Base-by-base conservation (phyloP, 1,284 basidiomycete species). In the Pisolithus thermaeus region DNA sequence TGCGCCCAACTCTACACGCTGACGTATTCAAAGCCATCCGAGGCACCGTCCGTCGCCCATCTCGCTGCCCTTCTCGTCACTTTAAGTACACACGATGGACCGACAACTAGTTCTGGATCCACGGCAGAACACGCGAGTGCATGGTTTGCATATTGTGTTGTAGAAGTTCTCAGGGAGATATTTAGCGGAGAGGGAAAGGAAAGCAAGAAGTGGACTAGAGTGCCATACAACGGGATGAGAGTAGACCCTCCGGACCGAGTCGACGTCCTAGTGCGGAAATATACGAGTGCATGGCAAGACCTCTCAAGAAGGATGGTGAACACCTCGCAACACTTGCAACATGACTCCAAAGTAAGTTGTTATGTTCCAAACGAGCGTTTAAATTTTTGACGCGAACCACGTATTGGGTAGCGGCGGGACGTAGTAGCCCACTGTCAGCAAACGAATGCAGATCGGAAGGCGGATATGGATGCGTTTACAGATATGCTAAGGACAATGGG, bases 401-500 rank as follows among this genome's bases (percentile, higher is more conserved):
- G 11, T 14, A 14, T 22, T 18, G 39, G 8, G 39, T 20, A 18
- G 18, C 22, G 7, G 4, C 18, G 37, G 32, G 42, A 39, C 7
- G 12, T 35, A 35, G 12, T 14, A 12, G 12, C 32, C 32, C 51
- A 18, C 16, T 30, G 40, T 32, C 47, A 53, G 20, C 39, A 43
- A 40, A 48, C 40, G 16, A 54, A 54, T 38, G 44, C 37, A 11
- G 47, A 49, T 37, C 48, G 40, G 22, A 44, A 40, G 35, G 50
- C 49, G 7, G 32, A 50, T 25, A 43, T 32, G 45, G 37, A 50
- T 20, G 36, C 51, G 7, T 50, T 58, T 36, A 51, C 43, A 7
- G 49, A 51, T 39, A 59, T 57, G 53, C 28, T 59, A 25, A 55
- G 58, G 30, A 47, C 53, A n/a, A 54, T 57, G 55, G 20, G 46